phyloP scores from a whole-genome alignment of 495 filamentous ascomycete species.

The Tuber brumale region DNA sequence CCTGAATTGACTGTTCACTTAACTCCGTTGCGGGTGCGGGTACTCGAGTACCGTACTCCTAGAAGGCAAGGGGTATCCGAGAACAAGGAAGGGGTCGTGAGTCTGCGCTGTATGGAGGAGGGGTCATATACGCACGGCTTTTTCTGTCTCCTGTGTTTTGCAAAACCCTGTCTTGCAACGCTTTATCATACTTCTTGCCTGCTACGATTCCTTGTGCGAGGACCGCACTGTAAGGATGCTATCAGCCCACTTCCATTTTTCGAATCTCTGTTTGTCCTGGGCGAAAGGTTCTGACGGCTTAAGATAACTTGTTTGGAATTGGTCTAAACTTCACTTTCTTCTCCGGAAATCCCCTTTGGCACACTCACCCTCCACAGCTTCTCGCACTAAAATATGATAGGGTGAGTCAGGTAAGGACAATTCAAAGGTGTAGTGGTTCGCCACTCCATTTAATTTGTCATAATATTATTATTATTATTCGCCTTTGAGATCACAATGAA shows the following conservation, averaged over 20 bases:
- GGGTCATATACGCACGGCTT: background rate
- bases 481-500: background rate
- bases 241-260: background rate
- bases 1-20: background rate
- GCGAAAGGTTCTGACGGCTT: background rate
- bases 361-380: background rate
- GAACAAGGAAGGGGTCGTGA: constrained; percentile 1
- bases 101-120: background rate
- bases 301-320: background rate
- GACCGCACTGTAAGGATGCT: background rate
- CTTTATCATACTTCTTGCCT: background rate
- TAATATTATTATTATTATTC: background rate
- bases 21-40: background rate
- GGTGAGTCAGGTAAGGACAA: background rate
- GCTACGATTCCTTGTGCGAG: background rate
- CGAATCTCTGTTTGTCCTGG: background rate
- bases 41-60: background rate
- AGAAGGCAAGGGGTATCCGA: background rate
- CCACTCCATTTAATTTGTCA: background rate
- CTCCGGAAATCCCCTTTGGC: background rate
- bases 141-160: background rate
- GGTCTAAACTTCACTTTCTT: background rate
- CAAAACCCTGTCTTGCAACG: background rate
- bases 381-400: background rate
- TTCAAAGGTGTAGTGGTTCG: background rate